Conservation (phyloP, 75 land plant species). For the Isoetes taiwanensis region DNA sequence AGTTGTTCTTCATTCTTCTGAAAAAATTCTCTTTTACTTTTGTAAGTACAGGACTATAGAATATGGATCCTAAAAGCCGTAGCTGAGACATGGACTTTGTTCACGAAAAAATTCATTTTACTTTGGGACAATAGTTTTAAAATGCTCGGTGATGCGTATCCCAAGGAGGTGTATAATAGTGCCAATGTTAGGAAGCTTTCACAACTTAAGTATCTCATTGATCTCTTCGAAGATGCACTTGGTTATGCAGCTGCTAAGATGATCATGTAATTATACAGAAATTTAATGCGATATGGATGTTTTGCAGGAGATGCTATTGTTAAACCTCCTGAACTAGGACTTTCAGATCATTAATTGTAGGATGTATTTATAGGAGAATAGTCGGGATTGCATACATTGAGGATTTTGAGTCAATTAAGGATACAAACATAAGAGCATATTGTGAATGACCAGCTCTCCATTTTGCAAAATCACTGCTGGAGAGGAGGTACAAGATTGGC, state of each 20-base stretch:
- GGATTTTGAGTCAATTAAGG: constrained; percentile 72
- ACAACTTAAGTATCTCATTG: constrained; percentile 51
- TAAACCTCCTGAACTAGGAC: no score
- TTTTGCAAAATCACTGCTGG: constrained; percentile 53
- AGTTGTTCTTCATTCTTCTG: background rate
- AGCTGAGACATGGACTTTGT: constrained; percentile 71
- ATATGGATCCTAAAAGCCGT: constrained; percentile 64
- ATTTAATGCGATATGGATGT: no score
- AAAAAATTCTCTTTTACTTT: background rate
- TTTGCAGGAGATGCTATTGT: no score
- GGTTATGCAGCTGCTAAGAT: constrained; percentile 98
- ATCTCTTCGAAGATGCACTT: constrained; percentile 72
- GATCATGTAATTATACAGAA: constrained; percentile 57
- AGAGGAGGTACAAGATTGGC: constrained; percentile 32
- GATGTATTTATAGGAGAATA: constrained; percentile 52
- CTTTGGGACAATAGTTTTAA: constrained; percentile 64
- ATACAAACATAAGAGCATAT: constrained; percentile 38
- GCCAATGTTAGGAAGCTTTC: constrained; percentile 30
- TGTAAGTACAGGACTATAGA: constrained; percentile 50
- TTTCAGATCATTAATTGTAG: no score
- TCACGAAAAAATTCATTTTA: constrained; percentile 43
- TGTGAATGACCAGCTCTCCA: constrained; percentile 73
- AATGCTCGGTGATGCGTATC: constrained; percentile 80
- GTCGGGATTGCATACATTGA: constrained; percentile 94
- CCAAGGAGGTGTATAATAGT: constrained; percentile 48